Conservation (phyloP, 331 rosid species). For the Malus hybrid region DNA sequence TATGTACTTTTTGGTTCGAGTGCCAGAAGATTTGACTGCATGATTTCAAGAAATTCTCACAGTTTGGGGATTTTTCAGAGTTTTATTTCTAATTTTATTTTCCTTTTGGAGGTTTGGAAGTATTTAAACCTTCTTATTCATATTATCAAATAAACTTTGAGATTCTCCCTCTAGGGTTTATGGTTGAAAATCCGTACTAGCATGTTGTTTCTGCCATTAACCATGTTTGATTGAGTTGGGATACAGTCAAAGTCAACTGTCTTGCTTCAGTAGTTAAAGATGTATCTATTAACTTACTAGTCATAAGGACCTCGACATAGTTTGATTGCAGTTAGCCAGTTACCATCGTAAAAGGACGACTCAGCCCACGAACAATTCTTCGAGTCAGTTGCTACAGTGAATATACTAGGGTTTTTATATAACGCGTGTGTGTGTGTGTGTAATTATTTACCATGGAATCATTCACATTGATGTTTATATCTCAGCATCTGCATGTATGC, state of each 20-base stretch:
- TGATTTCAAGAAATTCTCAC: not conserved
- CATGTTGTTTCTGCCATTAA: not conserved
- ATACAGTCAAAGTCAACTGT: not conserved
- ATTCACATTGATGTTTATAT: not conserved
- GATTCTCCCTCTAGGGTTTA: not conserved
- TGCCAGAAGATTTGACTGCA: not conserved
- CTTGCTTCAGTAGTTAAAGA: too few relatives aligned
- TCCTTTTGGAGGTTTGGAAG: not conserved
- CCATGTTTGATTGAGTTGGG: not conserved
- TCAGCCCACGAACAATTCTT: not conserved
- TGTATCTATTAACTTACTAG: too few relatives aligned
- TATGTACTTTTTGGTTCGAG: too few relatives aligned
- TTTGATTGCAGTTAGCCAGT: not conserved
- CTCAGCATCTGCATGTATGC: not conserved
- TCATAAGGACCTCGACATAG: not conserved
- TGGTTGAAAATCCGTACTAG: not conserved
- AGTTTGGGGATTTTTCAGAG: not conserved
- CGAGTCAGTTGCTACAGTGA: not conserved
- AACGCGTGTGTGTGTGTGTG: too few relatives aligned
- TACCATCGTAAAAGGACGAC: not conserved
- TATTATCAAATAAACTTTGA: not conserved
- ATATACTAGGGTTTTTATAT: not conserved
- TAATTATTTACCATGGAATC: not conserved
- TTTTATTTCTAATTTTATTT: not conserved
- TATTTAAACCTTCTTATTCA: not conserved